Evolutionary conservation across 441 rosid genomes (phyloP).

Genomic region (Theobroma grandiflorum): DNA sequence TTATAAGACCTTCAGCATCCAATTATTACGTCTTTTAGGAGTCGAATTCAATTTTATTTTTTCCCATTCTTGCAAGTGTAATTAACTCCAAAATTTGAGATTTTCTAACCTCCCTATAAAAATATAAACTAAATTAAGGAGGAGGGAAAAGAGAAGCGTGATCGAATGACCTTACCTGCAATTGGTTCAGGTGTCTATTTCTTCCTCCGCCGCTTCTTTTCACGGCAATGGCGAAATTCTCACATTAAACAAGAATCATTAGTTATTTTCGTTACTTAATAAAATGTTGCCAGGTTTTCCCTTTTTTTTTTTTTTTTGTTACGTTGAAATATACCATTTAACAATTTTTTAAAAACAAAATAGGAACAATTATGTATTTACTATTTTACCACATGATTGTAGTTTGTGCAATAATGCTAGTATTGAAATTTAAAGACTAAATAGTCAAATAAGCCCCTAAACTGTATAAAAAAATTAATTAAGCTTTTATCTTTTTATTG

Average conservation of each 20-base stretch:
- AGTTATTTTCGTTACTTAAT: not conserved
- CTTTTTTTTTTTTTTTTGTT: not conserved
- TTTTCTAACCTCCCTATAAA: not conserved
- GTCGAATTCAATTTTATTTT: not conserved
- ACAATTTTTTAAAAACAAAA: too few relatives aligned
- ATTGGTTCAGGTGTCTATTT: not conserved
- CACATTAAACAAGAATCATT: not conserved
- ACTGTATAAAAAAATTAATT: too few relatives aligned
- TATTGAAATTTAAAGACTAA: too few relatives aligned
- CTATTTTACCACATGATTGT: too few relatives aligned
- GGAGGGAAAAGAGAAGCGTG: not conserved
- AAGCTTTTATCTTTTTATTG: too few relatives aligned
- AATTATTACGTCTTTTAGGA: not conserved
- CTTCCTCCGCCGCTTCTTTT: slow-evolving; percentile 4
- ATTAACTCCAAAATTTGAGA: not conserved
- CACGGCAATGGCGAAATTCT: not conserved
- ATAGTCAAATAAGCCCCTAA: too few relatives aligned
- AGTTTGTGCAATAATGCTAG: too few relatives aligned
- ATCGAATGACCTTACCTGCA: not conserved
- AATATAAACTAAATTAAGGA: not conserved
- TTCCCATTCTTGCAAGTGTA: not conserved
- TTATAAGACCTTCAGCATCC: not conserved
- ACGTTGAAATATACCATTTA: too few relatives aligned
- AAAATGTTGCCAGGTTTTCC: not conserved
- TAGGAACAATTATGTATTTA: too few relatives aligned